These are phyloP conservation scores for Tuber microsphaerosporum DNA, from an alignment of 495 filamentous ascomycete species.

Conservation along the genomic window DNA sequence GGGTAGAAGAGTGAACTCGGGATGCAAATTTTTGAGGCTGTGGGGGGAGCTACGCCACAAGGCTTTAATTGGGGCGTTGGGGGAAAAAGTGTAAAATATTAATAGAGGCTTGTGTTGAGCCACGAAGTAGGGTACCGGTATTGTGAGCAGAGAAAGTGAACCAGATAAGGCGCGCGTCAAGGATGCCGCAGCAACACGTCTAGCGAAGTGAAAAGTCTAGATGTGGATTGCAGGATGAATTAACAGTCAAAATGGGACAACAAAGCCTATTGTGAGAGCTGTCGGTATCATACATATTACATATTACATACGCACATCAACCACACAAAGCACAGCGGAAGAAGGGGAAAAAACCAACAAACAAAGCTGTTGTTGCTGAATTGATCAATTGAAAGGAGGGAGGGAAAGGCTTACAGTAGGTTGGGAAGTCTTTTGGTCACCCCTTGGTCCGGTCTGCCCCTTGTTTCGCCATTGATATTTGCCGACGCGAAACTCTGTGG, in stretches of 20 bases:
- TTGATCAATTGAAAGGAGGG: not conserved
- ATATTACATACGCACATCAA: not conserved
- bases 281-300: not conserved
- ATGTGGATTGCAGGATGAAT: slow-evolving; percentile 1
- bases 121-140: not conserved
- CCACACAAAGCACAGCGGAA: not conserved
- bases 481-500: not conserved
- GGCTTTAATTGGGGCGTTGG: not conserved
- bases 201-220: not conserved
- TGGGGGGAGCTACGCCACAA: not conserved
- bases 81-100: not conserved
- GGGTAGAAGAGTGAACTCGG: not conserved
- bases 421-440: not conserved
- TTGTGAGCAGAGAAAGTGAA: not conserved
- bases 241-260: not conserved
- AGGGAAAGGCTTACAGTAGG: not conserved
- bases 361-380: not conserved
- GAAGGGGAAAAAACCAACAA: not conserved
- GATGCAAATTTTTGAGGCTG: not conserved
- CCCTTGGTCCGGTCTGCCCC: not conserved
- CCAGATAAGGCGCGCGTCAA: not conserved
- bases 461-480: not conserved
- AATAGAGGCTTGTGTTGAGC: not conserved
- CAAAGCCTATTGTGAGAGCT: not conserved
- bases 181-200: not conserved